Conservation (phyloP, 176 grass and related monocot genomes). For the Ampelocalamus luodianensis region DNA sequence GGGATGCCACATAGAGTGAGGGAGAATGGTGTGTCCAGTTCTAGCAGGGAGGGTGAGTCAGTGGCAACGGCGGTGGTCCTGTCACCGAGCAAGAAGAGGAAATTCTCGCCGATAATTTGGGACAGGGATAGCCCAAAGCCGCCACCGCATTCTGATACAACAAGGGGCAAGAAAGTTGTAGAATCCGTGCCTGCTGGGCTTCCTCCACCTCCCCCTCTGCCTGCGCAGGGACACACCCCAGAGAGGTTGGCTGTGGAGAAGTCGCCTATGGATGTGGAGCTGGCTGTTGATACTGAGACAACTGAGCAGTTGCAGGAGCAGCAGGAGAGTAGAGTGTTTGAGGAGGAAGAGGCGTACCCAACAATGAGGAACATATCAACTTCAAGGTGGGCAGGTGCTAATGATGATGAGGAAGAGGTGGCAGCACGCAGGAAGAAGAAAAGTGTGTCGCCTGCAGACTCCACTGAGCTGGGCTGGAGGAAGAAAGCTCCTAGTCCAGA, state of each 20-base stretch:
- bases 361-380: slow-evolving; percentile 81
- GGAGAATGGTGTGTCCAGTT: slow-evolving; percentile 51
- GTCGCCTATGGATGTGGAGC: slow-evolving; percentile 50
- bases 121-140: slow-evolving; percentile 69
- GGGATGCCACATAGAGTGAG: slow-evolving; percentile 44
- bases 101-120: slow-evolving; percentile 96
- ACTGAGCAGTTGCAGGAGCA: slow-evolving; percentile 33
- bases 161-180: slow-evolving; percentile 35
- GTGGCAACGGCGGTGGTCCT: neutral
- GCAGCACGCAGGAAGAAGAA: slow-evolving; percentile 51
- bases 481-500: slow-evolving; percentile 73
- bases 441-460: slow-evolving; percentile 40
- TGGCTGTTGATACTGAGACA: slow-evolving; percentile 37
- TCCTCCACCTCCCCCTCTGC: slow-evolving; percentile 66
- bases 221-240: slow-evolving; percentile 27
- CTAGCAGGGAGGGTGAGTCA: slow-evolving; percentile 41
- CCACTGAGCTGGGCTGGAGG: slow-evolving; percentile 27
- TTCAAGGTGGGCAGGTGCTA: slow-evolving; percentile 83
- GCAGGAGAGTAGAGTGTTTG: slow-evolving; percentile 37
- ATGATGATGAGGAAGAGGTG: slow-evolving; percentile 57
- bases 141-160: slow-evolving; percentile 15
- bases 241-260: slow-evolving; percentile 34
- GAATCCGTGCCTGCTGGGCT: slow-evolving; percentile 40
- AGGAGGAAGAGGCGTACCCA: slow-evolving; percentile 75
- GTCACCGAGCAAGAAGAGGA: slow-evolving; percentile 70